A percentile compares a stretch with the other conserved stretches of the same genome.
These are phyloP conservation scores for Sporothrix mexicana DNA, from an alignment of 2,329 filamentous ascomycete genomes.

Conservation along the genomic window DNA sequence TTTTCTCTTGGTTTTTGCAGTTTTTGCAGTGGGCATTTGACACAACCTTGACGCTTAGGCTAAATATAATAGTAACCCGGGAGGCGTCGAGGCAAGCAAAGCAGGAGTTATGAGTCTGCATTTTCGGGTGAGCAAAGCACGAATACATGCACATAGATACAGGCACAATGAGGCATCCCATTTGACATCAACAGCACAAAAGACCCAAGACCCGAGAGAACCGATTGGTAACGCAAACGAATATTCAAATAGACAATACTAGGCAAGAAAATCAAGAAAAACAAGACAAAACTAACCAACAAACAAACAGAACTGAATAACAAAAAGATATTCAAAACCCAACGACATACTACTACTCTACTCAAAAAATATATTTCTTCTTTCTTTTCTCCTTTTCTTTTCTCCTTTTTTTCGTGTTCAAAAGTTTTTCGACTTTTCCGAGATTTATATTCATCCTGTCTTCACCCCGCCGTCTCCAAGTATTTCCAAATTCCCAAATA, in stretches of 20 bases:
- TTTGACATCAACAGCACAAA: no score
- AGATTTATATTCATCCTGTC: background rate
- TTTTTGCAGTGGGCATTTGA: background rate
- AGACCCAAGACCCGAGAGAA: background rate
- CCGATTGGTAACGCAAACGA: background rate
- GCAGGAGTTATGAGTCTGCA: no score
- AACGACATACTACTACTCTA: background rate
- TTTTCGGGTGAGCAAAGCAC: no score
- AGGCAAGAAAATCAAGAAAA: background rate
- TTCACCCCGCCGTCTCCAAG: background rate
- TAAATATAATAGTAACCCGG: slow-evolving; percentile 8
- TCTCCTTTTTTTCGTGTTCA: no score
- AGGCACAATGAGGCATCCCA: no score
- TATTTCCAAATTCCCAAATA: background rate
- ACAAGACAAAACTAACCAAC: slow-evolving; percentile 2
- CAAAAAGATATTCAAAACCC: background rate
- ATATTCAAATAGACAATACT: background rate
- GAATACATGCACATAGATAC: no score
- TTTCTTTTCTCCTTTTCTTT: no score
- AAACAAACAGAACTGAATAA: background rate
- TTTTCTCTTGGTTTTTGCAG: no score
- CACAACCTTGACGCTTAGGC: slow-evolving; percentile 15
- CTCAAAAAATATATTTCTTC: slow-evolving; percentile 5
- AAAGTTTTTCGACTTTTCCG: background rate
- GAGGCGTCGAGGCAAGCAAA: no score